Evolutionary conservation across 331 rosid genomes (phyloP).

Genomic region (Malus hybrid): DNA sequence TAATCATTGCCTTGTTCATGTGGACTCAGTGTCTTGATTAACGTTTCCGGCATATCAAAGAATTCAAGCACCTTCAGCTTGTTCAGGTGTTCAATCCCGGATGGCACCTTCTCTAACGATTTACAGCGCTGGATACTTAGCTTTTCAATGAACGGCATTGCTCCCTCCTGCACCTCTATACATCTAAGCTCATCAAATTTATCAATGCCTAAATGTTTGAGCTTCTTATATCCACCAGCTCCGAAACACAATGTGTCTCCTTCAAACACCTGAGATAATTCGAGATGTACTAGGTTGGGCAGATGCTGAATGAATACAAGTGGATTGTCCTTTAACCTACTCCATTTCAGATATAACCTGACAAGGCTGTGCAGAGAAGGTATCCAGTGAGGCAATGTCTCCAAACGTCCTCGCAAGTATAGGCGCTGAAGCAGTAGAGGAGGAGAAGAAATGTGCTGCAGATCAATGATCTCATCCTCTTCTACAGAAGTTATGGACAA

Average conservation of each 20-base stretch:
- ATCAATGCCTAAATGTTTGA: neutral
- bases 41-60: constrained; percentile 3
- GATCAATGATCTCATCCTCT: constrained; percentile 2
- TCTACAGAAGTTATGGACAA: neutral
- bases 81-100: constrained; percentile 8
- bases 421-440: constrained; percentile 5
- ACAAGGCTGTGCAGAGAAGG: constrained; percentile 3
- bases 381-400: constrained; percentile 6
- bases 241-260: constrained; percentile 11
- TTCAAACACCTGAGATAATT: neutral
- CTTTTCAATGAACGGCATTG: constrained; percentile 4
- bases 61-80: constrained; percentile 4
- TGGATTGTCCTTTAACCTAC: constrained; percentile 1
- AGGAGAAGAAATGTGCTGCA: constrained; percentile 2
- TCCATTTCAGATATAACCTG: neutral
- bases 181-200: neutral
- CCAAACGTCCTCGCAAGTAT: constrained; percentile 1
- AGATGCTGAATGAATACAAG: neutral
- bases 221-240: constrained; percentile 6
- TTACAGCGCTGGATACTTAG: constrained; percentile 3
- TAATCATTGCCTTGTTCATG: neutral
- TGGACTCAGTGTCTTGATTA: neutral
- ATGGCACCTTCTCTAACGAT: constrained; percentile 10
- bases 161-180: neutral
- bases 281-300: constrained; percentile 7